A percentile compares a stretch with the other conserved stretches of the same genome.
Conservation (phyloP, 331 rosid genomes). For the Ulmus americana region DNA sequence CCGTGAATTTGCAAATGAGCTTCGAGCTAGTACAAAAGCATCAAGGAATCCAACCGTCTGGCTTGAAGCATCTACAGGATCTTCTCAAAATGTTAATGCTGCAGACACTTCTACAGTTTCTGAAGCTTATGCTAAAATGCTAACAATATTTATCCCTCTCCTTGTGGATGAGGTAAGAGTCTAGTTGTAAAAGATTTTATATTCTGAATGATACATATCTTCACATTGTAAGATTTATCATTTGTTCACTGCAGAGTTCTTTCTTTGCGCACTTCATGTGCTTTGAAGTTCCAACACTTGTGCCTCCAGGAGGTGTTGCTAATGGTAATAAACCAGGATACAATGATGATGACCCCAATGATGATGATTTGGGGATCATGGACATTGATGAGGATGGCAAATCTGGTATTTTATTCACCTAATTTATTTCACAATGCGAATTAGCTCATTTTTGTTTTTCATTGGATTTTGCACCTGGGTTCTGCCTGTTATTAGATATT, state of each 20-base stretch:
- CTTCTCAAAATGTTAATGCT: slow-evolving; percentile 65
- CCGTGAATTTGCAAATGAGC: slow-evolving; percentile 90
- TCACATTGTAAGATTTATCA: slow-evolving; percentile 3
- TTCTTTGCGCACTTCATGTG: slow-evolving; percentile 91
- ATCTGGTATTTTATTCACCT: slow-evolving; percentile 29
- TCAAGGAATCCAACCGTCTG: slow-evolving; percentile 58
- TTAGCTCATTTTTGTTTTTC: slow-evolving; percentile 6
- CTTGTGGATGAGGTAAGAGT: slow-evolving; percentile 87
- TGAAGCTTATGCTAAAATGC: slow-evolving; percentile 85
- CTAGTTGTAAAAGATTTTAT: slow-evolving; percentile 1
- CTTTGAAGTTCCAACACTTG: slow-evolving; percentile 78
- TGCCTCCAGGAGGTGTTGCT: slow-evolving; percentile 85
- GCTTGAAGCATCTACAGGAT: slow-evolving; percentile 62
- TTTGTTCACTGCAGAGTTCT: slow-evolving; percentile 60
- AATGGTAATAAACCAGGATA: slow-evolving; percentile 50
- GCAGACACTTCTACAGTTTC: slow-evolving; percentile 69
- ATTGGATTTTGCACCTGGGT: slow-evolving; percentile 1
- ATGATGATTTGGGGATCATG: slow-evolving; percentile 78
- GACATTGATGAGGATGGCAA: slow-evolving; percentile 68
- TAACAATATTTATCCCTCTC: slow-evolving; percentile 88
- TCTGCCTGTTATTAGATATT: slow-evolving; percentile 5
- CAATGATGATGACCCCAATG: slow-evolving; percentile 35
- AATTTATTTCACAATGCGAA: neutral
- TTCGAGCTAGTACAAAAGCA: slow-evolving; percentile 76
- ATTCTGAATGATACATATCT: neutral